Conservation (phyloP, 2,329 filamentous ascomycete species). For the Didymella pomorum region DNA sequence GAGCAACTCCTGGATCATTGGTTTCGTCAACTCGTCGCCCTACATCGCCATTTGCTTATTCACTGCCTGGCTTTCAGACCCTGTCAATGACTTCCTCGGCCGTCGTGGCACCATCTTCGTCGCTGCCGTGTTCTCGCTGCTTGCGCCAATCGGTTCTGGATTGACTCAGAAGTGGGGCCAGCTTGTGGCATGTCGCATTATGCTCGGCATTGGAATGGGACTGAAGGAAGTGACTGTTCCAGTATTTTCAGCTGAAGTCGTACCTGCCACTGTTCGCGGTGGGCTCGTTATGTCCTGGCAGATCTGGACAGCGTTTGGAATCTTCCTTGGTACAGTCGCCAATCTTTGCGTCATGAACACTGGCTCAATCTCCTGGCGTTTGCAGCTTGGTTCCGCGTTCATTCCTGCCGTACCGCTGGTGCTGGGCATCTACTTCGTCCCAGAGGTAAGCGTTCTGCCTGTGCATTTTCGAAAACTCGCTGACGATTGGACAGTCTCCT, state of each 20-base stretch:
- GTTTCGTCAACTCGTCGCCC: conserved; percentile 44
- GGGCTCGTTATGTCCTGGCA: conserved; percentile 59
- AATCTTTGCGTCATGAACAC: conserved; percentile 52
- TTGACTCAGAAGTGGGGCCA: conserved; percentile 51
- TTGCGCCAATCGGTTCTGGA: conserved; percentile 48
- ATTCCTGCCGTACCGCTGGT: conserved; percentile 50
- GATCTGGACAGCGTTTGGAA: conserved; percentile 55
- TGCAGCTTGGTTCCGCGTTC: conserved; percentile 52
- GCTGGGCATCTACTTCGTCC: conserved; percentile 54
- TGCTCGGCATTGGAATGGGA: conserved; percentile 55
- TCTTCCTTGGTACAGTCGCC: conserved; percentile 55
- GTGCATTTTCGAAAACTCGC: neutral
- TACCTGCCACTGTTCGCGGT: conserved; percentile 59
- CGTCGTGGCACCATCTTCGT: conserved; percentile 47
- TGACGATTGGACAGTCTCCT: conserved; percentile 26
- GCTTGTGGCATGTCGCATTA: conserved; percentile 50
- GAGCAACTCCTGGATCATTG: conserved; percentile 46
- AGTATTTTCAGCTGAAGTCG: conserved; percentile 57
- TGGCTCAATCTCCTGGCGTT: conserved; percentile 49
- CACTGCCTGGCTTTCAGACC: conserved; percentile 40
- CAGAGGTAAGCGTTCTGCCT: conserved; percentile 28
- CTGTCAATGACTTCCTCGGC: conserved; percentile 42
- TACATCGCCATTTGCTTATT: conserved; percentile 45
- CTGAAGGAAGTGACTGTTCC: conserved; percentile 57
- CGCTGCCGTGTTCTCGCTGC: conserved; percentile 45